A percentile compares a stretch with the other conserved stretches of the same genome.
These are phyloP conservation scores for Hypoxylon sp. DNA, from an alignment of 2,329 filamentous ascomycete species.

Conservation along the genomic window DNA sequence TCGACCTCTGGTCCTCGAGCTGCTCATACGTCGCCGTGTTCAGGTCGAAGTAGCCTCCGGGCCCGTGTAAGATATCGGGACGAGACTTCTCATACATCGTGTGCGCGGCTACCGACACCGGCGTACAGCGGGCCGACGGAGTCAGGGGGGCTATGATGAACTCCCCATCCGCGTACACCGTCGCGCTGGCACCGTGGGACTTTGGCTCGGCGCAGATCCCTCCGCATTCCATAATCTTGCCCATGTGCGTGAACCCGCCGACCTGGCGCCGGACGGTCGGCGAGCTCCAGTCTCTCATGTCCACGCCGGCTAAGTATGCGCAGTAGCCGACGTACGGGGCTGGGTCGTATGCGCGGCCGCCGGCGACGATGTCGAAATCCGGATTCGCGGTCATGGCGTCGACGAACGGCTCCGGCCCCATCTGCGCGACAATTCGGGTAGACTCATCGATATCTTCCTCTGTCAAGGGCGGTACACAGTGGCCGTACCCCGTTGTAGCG, in stretches of 20 bases:
- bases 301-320: conserved; percentile 38
- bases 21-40: conserved; percentile 53
- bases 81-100: conserved; percentile 63
- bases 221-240: conserved; percentile 64
- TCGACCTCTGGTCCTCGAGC: conserved; percentile 49
- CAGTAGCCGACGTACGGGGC: conserved; percentile 52
- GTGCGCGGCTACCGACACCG: conserved; percentile 59
- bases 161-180: conserved; percentile 49
- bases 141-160: conserved; percentile 58
- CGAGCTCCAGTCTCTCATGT: conserved; percentile 14
- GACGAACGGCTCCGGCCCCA: conserved; percentile 54
- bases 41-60: conserved; percentile 57
- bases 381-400: conserved; percentile 43
- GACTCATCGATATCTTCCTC: conserved; percentile 50
- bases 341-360: conserved; percentile 54
- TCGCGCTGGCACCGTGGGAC: conserved; percentile 51
- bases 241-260: conserved; percentile 58
- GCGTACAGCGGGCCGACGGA: conserved; percentile 53
- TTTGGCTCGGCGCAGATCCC: conserved; percentile 58
- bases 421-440: conserved; percentile 51
- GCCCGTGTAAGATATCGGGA: conserved; percentile 58
- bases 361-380: conserved; percentile 54
- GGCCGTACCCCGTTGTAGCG: conserved; percentile 49
- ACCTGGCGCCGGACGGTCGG: conserved; percentile 26
- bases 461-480: conserved; percentile 51